A percentile compares a stretch with the other conserved stretches of the same genome.
Evolutionary conservation across 345 rosid species (phyloP).

Genomic region (Corchorus olitorius): DNA sequence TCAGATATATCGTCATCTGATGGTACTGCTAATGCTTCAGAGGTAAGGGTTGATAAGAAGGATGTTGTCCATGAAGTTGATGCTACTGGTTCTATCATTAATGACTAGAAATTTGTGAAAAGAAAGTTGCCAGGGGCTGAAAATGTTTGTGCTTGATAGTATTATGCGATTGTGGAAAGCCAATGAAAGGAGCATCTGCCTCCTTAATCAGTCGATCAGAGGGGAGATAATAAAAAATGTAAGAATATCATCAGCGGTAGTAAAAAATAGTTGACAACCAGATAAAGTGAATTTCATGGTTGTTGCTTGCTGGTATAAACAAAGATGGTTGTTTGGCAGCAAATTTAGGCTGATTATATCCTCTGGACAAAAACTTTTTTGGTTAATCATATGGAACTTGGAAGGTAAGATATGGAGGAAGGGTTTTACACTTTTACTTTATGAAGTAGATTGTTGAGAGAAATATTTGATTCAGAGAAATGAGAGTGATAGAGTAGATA

Average conservation of each 20-base stretch:
- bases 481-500: neutral
- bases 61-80: conserved; percentile 1
- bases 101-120: neutral
- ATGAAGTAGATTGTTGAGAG: conserved; percentile 1
- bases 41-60: neutral
- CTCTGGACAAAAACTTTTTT: neutral
- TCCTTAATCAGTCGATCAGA: neutral
- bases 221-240: neutral
- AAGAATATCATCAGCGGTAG: neutral
- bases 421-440: neutral
- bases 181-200: neutral
- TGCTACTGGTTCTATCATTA: neutral
- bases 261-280: neutral
- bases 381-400: neutral
- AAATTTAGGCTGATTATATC: neutral
- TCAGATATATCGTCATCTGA: neutral
- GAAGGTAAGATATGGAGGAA: neutral
- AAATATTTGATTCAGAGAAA: neutral
- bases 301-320: neutral
- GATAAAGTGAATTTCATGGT: neutral
- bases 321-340: neutral
- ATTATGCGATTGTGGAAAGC: neutral
- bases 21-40: neutral
- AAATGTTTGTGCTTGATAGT: neutral
- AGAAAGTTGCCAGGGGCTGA: neutral